Percentiles rank a stretch among this genome's conserved stretches.
Evolutionary conservation across 495 filamentous ascomycete genomes (phyloP).

Genomic region (Physcia stellaris): DNA sequence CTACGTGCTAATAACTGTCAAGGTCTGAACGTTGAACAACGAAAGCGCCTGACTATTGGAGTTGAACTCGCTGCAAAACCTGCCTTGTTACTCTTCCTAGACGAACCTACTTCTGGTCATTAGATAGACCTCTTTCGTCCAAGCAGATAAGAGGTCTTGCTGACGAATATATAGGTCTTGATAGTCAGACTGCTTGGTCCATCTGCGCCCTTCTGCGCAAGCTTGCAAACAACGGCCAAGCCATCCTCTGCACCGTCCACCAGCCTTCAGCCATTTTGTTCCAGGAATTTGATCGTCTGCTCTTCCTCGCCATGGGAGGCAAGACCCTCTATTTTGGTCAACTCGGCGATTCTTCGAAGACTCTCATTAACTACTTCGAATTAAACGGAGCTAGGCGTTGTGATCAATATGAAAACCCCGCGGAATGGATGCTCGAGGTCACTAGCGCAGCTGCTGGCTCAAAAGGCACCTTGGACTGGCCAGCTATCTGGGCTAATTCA

Average conservation of each 20-base stretch:
- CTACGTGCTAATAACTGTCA: no score
- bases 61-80: constrained; percentile 89
- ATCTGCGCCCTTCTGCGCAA: constrained; percentile 69
- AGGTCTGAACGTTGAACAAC: constrained; percentile 85
- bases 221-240: constrained; percentile 70
- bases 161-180: no score
- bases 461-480: constrained; percentile 67
- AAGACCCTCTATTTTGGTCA: constrained; percentile 84
- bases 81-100: constrained; percentile 73
- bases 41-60: constrained; percentile 80
- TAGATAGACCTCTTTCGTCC: no score
- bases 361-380: constrained; percentile 68
- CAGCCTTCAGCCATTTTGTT: constrained; percentile 86
- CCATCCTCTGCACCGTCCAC: constrained; percentile 86
- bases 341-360: constrained; percentile 66
- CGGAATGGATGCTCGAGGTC: constrained; percentile 93
- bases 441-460: constrained; percentile 83
- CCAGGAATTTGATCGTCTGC: constrained; percentile 75
- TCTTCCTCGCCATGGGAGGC: constrained; percentile 68
- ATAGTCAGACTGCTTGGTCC: constrained; percentile 78
- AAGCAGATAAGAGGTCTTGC: no score
- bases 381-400: constrained; percentile 61
- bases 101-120: constrained; percentile 83
- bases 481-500: constrained; percentile 62
- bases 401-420: constrained; percentile 65